phyloP scores from a whole-genome alignment of 306 rosid species.

The Inga oerstediana region DNA sequence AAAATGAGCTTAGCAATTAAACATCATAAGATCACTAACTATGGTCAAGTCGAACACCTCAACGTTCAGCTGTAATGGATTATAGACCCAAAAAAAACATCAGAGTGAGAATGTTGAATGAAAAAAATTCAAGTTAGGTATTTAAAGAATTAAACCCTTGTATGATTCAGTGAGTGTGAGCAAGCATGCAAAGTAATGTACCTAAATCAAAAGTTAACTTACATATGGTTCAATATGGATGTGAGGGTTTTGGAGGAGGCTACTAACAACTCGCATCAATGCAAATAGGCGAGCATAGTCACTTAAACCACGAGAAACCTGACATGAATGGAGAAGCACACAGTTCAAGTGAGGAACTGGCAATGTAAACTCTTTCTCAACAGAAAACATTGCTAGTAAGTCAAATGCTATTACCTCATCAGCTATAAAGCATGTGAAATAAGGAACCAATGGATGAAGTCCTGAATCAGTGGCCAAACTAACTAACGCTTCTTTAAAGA shows the following conservation, averaged over 20 bases:
- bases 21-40: neutral
- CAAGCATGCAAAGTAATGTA: conserved; percentile 31
- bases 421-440: conserved; percentile 76
- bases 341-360: conserved; percentile 25
- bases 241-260: conserved; percentile 86
- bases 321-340: conserved; percentile 40
- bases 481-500: conserved; percentile 77
- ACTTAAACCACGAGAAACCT: conserved; percentile 74
- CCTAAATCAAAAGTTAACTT: conserved; percentile 42
- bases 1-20: neutral
- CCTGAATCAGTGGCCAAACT: conserved; percentile 93
- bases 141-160: neutral
- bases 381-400: conserved; percentile 9
- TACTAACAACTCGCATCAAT: conserved; percentile 78
- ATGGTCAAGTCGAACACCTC: conserved; percentile 21
- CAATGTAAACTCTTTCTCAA: conserved; percentile 25
- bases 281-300: conserved; percentile 69
- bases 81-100: neutral
- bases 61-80: neutral
- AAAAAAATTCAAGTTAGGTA: conserved; percentile 14
- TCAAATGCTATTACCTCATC: conserved; percentile 70
- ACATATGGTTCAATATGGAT: conserved; percentile 92
- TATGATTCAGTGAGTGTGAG: conserved; percentile 18
- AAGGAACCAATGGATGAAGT: conserved; percentile 90
- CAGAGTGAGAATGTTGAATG: conserved; percentile 17